Evolutionary conservation across 495 filamentous ascomycete genomes (phyloP).

Genomic region (Symbiotaphrina buchneri): DNA sequence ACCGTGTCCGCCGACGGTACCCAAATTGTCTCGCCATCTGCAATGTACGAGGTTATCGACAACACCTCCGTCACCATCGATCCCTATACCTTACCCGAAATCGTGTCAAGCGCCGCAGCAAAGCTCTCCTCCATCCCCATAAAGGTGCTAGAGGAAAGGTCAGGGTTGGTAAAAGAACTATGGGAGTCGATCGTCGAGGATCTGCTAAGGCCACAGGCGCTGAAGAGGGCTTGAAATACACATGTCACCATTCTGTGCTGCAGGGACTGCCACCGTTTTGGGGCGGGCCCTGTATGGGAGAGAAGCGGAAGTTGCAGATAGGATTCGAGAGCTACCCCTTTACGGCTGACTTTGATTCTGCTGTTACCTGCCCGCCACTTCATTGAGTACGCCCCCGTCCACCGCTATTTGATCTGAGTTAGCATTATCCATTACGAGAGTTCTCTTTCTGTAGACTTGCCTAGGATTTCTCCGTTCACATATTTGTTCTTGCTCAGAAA

Average conservation of each 20-base stretch:
- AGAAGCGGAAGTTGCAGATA: too few relatives aligned
- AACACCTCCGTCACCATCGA: conserved; percentile 4
- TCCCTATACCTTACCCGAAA: conserved; percentile 2
- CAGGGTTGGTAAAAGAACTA: not conserved
- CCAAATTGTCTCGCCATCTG: conserved; percentile 2
- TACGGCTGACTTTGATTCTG: too few relatives aligned
- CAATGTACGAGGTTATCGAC: conserved; percentile 5
- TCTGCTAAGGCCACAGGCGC: conserved; percentile 1
- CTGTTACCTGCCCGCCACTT: not conserved
- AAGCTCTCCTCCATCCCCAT: not conserved
- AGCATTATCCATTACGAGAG: too few relatives aligned
- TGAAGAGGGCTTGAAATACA: not conserved
- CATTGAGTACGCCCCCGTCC: conserved; percentile 33
- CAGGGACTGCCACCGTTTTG: too few relatives aligned
- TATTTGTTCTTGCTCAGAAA: conserved; percentile 29
- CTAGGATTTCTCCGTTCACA: conserved; percentile 39
- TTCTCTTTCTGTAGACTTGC: too few relatives aligned
- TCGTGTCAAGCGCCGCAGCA: conserved; percentile 1
- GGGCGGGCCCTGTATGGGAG: too few relatives aligned
- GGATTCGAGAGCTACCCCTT: too few relatives aligned
- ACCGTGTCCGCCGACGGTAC: conserved; percentile 1
- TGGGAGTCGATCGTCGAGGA: conserved; percentile 5
- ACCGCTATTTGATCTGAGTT: too few relatives aligned
- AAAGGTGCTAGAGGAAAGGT: not conserved
- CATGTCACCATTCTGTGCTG: too few relatives aligned